Evolutionary conservation across 2,329 filamentous ascomycete genomes (phyloP).

Genomic region (Botryotinia narcissicola): DNA sequence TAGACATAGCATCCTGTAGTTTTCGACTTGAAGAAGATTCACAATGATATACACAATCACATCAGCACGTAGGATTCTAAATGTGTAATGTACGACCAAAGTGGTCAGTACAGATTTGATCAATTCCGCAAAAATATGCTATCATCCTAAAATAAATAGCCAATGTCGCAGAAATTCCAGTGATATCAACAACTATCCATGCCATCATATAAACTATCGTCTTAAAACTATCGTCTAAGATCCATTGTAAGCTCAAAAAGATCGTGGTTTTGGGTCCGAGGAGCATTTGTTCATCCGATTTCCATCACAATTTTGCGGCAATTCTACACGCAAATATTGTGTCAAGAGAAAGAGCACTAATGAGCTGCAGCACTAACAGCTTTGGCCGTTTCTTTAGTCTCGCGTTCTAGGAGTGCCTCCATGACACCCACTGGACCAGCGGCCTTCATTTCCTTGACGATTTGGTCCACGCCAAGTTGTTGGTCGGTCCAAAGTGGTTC

Average conservation of each 20-base stretch:
- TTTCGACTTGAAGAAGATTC: neutral
- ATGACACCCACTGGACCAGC: slow-evolving; percentile 48
- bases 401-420: slow-evolving; percentile 58
- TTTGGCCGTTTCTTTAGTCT: slow-evolving; percentile 42
- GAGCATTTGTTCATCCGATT: slow-evolving; percentile 29
- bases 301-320: neutral
- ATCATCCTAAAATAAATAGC: slow-evolving; percentile 1
- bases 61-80: neutral
- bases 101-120: neutral
- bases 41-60: neutral
- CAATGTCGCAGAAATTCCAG: slow-evolving; percentile 20
- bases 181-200: slow-evolving; percentile 15
- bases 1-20: neutral
- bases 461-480: slow-evolving; percentile 76
- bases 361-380: slow-evolving; percentile 38
- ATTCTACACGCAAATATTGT: neutral
- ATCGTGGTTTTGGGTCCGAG: slow-evolving; percentile 40
- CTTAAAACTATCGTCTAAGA: neutral
- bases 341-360: neutral
- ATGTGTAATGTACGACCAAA: neutral
- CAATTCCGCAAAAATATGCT: neutral
- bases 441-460: slow-evolving; percentile 59
- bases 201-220: neutral
- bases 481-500: slow-evolving; percentile 87
- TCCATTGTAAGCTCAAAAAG: slow-evolving; percentile 31